Evolutionary conservation across 1,284 basidiomycete species (phyloP).

Genomic region (Flammula alnicola): DNA sequence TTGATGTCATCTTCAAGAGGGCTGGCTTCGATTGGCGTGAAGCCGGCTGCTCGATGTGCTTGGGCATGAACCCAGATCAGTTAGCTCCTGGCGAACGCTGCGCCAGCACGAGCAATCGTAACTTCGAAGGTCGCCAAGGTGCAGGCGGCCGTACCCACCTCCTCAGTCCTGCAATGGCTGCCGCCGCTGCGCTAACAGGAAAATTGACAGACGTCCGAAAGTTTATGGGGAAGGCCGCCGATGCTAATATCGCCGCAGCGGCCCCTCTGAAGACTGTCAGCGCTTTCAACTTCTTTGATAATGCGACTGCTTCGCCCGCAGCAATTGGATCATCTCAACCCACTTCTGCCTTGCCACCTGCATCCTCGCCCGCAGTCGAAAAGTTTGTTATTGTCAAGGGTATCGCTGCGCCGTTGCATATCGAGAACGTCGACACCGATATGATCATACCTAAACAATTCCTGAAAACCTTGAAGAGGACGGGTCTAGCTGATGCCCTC

Average conservation of each 20-base stretch:
- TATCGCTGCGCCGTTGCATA: slow-evolving; percentile 87
- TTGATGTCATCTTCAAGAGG: slow-evolving; percentile 90
- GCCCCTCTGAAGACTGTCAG: slow-evolving; percentile 71
- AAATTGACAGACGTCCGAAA: slow-evolving; percentile 90
- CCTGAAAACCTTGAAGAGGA: slow-evolving; percentile 93
- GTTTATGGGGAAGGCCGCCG: slow-evolving; percentile 60
- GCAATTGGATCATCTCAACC: slow-evolving; percentile 45
- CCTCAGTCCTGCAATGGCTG: slow-evolving; percentile 95
- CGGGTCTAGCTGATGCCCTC: slow-evolving; percentile 87
- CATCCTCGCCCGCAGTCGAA: slow-evolving; percentile 62
- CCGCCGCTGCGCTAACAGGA: slow-evolving; percentile 90
- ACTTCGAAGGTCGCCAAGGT: slow-evolving; percentile 95
- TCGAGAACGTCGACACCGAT: slow-evolving; percentile 95
- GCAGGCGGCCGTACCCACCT: slow-evolving; percentile 93
- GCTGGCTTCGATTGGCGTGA: slow-evolving; percentile 98
- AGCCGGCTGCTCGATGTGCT: slow-evolving; percentile 97
- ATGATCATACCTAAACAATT: slow-evolving; percentile 98
- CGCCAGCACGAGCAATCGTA: slow-evolving; percentile 95
- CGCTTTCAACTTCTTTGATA: slow-evolving; percentile 78
- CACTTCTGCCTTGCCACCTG: slow-evolving; percentile 47
- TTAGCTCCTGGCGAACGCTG: slow-evolving; percentile 90
- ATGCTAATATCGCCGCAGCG: slow-evolving; percentile 48
- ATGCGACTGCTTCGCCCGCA: slow-evolving; percentile 70
- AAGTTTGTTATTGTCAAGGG: slow-evolving; percentile 87
- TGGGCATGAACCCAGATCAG: slow-evolving; percentile 98